Conservation (phyloP, 2,329 filamentous ascomycete species). For the Ceratocystis colombiana region DNA sequence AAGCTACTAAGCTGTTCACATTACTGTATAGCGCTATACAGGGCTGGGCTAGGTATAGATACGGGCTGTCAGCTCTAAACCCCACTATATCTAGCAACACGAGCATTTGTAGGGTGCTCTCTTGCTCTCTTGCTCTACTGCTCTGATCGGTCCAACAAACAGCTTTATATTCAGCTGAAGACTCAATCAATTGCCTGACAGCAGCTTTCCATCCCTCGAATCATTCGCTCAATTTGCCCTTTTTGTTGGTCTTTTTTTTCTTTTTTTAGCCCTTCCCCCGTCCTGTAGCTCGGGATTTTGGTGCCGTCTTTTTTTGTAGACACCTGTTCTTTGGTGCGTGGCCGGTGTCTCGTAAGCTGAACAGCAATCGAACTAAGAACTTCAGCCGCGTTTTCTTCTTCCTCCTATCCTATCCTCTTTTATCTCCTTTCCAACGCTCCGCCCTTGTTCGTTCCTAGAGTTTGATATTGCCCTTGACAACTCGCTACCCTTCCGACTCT, state of each 20-base stretch:
- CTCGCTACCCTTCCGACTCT: slow-evolving; percentile 24
- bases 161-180: background rate
- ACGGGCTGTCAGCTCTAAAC: no score
- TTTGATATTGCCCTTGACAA: slow-evolving; percentile 27
- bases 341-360: slow-evolving; percentile 23
- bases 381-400: slow-evolving; percentile 23
- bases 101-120: background rate
- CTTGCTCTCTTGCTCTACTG: background rate
- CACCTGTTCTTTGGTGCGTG: slow-evolving; percentile 25
- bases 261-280: background rate
- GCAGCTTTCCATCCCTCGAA: background rate
- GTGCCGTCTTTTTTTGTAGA: slow-evolving; percentile 22
- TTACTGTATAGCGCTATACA: no score
- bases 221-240: background rate
- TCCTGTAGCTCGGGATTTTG: background rate
- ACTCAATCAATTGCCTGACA: background rate
- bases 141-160: background rate
- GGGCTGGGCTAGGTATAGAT: no score
- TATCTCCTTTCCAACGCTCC: slow-evolving; percentile 9
- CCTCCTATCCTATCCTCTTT: slow-evolving; percentile 4
- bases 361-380: slow-evolving; percentile 20
- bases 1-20: no score
- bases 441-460: slow-evolving; percentile 20
- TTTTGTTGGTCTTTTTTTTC: no score
- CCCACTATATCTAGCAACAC: no score